Evolutionary conservation across 768 basidiomycete genomes (phyloP).

Genomic region (Mycena indigotica): DNA sequence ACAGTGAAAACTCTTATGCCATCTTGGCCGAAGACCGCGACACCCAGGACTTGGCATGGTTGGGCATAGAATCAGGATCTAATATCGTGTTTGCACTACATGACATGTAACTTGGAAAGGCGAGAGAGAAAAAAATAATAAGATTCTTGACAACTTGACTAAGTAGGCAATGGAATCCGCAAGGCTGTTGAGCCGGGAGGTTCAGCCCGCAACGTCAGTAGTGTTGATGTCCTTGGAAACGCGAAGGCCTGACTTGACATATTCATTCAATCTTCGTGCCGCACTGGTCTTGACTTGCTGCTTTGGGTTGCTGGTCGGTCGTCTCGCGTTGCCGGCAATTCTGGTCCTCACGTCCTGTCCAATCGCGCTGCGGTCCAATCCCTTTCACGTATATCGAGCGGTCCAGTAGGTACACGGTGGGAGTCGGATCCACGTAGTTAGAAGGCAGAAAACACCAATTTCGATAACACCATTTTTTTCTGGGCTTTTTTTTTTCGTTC

Average conservation of each 20-base stretch:
- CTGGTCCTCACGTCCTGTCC: no score
- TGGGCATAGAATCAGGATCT: slow-evolving; percentile 65
- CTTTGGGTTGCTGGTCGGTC: background rate
- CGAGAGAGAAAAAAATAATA: background rate
- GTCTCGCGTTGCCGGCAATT: no score
- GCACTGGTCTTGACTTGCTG: no score
- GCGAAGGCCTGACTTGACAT: no score
- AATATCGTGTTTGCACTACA: slow-evolving; percentile 37
- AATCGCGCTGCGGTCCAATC: background rate
- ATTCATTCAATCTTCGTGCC: no score
- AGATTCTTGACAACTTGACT: no score
- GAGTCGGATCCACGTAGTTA: slow-evolving; percentile 53
- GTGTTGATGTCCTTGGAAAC: no score
- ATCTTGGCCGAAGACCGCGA: slow-evolving; percentile 53
- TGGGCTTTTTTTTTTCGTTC: slow-evolving; percentile 38
- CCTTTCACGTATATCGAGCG: slow-evolving; percentile 1
- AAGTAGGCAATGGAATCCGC: no score
- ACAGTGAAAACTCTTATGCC: slow-evolving; percentile 49
- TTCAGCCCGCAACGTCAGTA: no score
- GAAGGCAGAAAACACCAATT: background rate
- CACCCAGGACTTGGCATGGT: slow-evolving; percentile 63
- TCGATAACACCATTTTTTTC: slow-evolving; percentile 42
- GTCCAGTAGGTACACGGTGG: slow-evolving; percentile 8
- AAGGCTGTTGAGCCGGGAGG: no score
- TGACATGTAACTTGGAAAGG: slow-evolving; percentile 8